Base-by-base conservation (phyloP, 331 rosid species). In the Pyracantha coccinea region DNA sequence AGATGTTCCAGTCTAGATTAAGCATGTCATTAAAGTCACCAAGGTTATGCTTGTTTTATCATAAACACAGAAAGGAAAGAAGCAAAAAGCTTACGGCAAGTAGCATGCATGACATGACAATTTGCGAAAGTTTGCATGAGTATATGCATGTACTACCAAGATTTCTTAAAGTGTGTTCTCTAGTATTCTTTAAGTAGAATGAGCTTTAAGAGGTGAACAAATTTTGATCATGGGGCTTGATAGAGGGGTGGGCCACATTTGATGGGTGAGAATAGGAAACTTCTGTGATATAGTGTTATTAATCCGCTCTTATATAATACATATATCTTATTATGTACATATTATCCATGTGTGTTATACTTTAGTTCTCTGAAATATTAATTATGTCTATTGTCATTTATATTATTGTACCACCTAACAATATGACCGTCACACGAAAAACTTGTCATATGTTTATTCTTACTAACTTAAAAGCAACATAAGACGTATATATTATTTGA, bases 21-120 rank as follows among this genome's bases (percentile, higher is more conserved):
- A 72, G 9, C 57, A 58, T 72, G 68, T 58, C 38, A 33, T 58
- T 24, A 47, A 58, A 35, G 76, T 33, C 76, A 57, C 55, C 38
- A 25, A 72, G 57, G 31, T 58, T 21, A 21, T 33, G 67, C 67
- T 57, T 58, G 76, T 72, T 35, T 72, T 72, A 33, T 35, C 76
- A 33, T 10, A 35, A 15, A 32, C 19, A 72, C 28, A 54, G 66
- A 71, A 70, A 70, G 13, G n/a, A 21, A 15, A 13, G 25, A 20
- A 41, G 24, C 52, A 32, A 29, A 28, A 3, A 53, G 8, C 59
- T n/a, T 27, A 3, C 20, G 13, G 58, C 47, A 27, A 69, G 7
- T 11, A 10, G 47, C 47, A 50, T 33, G 66, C 76, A 72, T 59
- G 68, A 58, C 66, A 72, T 25, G 53, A 58, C 76, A 28, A 72